These are phyloP conservation scores for Cyberlindnera amylophila DNA, from an alignment of 805 yeast genomes.

Conservation along the genomic window DNA sequence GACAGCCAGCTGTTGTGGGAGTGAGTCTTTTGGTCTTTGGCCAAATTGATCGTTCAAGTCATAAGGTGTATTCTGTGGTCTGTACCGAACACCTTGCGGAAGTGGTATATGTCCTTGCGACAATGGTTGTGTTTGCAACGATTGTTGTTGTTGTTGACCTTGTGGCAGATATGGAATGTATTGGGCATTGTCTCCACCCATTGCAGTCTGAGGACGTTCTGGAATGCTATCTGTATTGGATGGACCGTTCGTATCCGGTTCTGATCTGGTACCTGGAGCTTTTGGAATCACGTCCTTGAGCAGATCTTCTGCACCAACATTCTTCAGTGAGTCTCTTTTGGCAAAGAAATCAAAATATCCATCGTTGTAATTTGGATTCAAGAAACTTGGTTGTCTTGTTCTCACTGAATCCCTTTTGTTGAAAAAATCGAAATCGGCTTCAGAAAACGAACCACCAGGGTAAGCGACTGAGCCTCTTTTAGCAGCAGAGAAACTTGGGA, in stretches of 20 bases:
- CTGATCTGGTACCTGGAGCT: conserved; percentile 22
- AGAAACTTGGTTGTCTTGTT: conserved; percentile 27
- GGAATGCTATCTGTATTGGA: conserved; percentile 10
- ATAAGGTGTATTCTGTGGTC: conserved; percentile 1
- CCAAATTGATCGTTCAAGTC: conserved; percentile 3
- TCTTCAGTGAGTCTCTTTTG: conserved; percentile 28
- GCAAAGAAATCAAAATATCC: conserved; percentile 27
- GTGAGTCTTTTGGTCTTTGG: conserved; percentile 5
- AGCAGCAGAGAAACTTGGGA: conserved; percentile 21
- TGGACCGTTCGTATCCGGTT: conserved; percentile 19
- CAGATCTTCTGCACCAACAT: conserved; percentile 13
- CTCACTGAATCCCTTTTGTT: conserved; percentile 25
- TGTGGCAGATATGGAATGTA: conserved; percentile 3
- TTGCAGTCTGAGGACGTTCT: conserved; percentile 13
- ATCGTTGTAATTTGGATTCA: conserved; percentile 23
- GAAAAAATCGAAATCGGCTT: conserved; percentile 25
- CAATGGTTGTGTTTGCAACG: conserved; percentile 9
- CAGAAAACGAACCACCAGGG: conserved; percentile 15
- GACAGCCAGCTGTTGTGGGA: conserved; percentile 1
- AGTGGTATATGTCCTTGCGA: conserved; percentile 5
- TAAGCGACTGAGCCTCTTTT: conserved; percentile 16
- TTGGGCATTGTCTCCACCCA: conserved; percentile 8
- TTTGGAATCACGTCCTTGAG: conserved; percentile 14
- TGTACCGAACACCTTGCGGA: conserved; percentile 1
- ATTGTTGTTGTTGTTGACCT: conserved; percentile 6